These are phyloP conservation scores for Crithidia expoeki DNA, from an alignment of 208 protist species.

Conservation along the genomic window DNA sequence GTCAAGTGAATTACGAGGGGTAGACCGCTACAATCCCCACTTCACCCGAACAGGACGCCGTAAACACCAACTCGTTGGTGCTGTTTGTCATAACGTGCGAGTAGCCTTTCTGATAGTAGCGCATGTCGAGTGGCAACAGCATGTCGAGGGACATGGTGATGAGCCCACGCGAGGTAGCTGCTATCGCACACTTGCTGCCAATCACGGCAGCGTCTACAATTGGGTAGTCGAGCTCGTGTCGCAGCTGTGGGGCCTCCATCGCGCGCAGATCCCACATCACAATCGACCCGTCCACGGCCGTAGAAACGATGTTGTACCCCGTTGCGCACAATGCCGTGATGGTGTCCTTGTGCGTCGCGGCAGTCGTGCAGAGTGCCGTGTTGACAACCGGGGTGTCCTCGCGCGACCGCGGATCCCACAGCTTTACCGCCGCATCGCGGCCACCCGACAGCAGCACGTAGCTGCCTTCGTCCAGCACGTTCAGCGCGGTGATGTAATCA, in stretches of 20 bases:
- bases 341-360: conserved; percentile 50
- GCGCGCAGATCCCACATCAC: conserved; percentile 73
- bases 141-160: conserved; percentile 53
- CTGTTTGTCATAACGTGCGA: conserved; percentile 35
- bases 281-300: conserved; percentile 69
- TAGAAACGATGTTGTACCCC: conserved; percentile 61
- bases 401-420: conserved; percentile 74
- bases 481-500: conserved; percentile 78
- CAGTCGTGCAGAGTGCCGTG: conserved; percentile 34
- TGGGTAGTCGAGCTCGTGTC: conserved; percentile 42
- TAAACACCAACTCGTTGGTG: conserved; percentile 34
- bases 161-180: conserved; percentile 71
- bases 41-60: background rate
- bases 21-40: background rate
- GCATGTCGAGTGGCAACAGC: conserved; percentile 29
- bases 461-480: conserved; percentile 58
- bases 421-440: conserved; percentile 67
- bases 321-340: conserved; percentile 63
- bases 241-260: conserved; percentile 45
- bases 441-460: conserved; percentile 69
- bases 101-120: conserved; percentile 9
- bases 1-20: too few species aligned
- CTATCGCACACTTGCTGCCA: conserved; percentile 25
- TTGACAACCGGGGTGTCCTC: conserved; percentile 28
- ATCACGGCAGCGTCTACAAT: conserved; percentile 50